Conservation (phyloP, 1,284 basidiomycete genomes). For the Cystobasidium sp. region DNA sequence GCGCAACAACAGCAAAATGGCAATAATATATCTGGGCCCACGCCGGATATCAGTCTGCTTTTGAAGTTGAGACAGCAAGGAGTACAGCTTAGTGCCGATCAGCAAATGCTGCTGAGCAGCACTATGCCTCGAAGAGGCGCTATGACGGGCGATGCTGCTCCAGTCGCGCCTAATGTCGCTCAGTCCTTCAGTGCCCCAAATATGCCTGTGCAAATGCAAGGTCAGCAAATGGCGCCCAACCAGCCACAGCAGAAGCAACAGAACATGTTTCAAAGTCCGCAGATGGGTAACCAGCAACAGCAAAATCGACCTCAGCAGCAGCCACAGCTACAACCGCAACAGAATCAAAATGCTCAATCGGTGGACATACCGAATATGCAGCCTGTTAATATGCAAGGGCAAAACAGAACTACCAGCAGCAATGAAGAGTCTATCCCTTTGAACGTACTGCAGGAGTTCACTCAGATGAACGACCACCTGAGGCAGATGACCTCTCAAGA, state of each 20-base stretch:
- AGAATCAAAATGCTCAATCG: conserved; percentile 8
- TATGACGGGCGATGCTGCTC: conserved; percentile 16
- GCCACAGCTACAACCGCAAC: neutral
- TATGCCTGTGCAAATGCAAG: neutral
- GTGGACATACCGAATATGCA: conserved; percentile 12
- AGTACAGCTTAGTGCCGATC: conserved; percentile 35
- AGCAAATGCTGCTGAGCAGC: conserved; percentile 36
- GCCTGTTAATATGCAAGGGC: conserved; percentile 5
- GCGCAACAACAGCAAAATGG: neutral
- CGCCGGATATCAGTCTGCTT: conserved; percentile 28
- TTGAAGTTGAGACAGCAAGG: conserved; percentile 37
- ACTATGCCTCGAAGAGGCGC: conserved; percentile 34
- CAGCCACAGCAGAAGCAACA: conserved; percentile 21
- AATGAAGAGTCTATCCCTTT: conserved; percentile 5
- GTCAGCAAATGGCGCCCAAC: conserved; percentile 1
- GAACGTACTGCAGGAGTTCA: conserved; percentile 31
- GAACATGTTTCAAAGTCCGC: conserved; percentile 16
- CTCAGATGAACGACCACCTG: conserved; percentile 35
- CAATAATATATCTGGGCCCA: neutral
- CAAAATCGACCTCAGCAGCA: conserved; percentile 26
- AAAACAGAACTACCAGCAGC: neutral
- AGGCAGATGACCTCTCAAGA: conserved; percentile 28
- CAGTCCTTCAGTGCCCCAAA: neutral
- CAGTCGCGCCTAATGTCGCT: neutral
- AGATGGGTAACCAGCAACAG: conserved; percentile 23